Conservation (phyloP, 78 protist species). For the Dictyostelium capitatum region DNA sequence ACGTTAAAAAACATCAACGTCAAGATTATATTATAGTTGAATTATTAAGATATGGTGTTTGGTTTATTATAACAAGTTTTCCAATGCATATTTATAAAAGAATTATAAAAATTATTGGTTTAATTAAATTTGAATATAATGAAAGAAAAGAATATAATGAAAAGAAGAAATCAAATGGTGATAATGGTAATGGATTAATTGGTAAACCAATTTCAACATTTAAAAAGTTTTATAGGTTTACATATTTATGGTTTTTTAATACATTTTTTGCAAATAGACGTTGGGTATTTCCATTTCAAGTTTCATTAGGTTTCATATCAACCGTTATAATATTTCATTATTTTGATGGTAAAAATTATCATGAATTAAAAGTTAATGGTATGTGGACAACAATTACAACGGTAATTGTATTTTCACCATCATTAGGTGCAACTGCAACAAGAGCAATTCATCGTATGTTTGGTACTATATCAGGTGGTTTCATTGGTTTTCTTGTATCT, state of each 20-base stretch:
- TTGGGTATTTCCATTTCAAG: conserved; percentile 69
- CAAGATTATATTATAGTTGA: background rate
- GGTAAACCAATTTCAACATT: background rate
- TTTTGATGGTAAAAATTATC: conserved; percentile 29
- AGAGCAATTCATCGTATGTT: conserved; percentile 59
- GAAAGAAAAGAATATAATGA: background rate
- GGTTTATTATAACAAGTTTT: conserved; percentile 1
- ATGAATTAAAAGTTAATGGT: conserved; percentile 31
- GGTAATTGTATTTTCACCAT: conserved; percentile 44
- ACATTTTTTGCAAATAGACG: conserved; percentile 44
- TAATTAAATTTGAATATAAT: background rate
- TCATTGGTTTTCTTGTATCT: conserved; percentile 30
- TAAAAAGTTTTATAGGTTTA: background rate
- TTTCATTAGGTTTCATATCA: conserved; percentile 11
- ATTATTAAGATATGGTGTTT: conserved; percentile 30
- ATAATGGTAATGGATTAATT: background rate
- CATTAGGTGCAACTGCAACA: conserved; percentile 53
- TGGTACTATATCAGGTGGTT: conserved; percentile 57
- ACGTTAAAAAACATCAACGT: conserved; percentile 11
- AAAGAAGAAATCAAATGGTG: background rate
- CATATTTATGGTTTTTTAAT: background rate
- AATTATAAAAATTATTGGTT: background rate
- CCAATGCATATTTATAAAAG: conserved; percentile 27
- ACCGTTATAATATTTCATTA: conserved; percentile 24
- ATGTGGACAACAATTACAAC: conserved; percentile 54